phyloP scores from a whole-genome alignment of 108 stramenopile genomes.

The Nitzschia putrida region DNA sequence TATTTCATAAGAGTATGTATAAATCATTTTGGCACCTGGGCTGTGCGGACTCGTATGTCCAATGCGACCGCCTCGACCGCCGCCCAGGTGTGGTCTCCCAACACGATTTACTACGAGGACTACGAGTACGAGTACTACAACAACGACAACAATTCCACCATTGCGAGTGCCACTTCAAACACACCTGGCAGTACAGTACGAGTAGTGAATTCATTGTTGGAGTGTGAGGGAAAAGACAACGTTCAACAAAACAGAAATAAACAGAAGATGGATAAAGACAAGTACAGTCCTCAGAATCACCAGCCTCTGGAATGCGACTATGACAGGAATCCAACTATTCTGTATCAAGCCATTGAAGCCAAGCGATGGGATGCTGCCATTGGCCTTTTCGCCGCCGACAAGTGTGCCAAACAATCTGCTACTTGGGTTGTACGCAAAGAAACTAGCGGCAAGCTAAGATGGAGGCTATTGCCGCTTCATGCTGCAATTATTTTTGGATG shows the following conservation, averaged over 20 bases:
- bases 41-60: too few relatives aligned
- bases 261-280: conserved; percentile 18
- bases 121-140: too few relatives aligned
- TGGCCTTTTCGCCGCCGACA: conserved; percentile 4
- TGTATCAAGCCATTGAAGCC: conserved; percentile 71
- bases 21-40: too few relatives aligned
- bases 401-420: conserved; percentile 22
- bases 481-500: conserved; percentile 83
- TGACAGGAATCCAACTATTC: conserved; percentile 62
- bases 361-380: conserved; percentile 68
- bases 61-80: too few relatives aligned
- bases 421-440: conserved; percentile 83
- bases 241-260: conserved; percentile 2
- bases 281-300: conserved; percentile 3
- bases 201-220: too few relatives aligned
- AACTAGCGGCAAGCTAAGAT: conserved; percentile 72
- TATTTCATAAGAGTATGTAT: too few relatives aligned
- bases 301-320: conserved; percentile 64
- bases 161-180: too few relatives aligned
- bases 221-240: too few relatives aligned
- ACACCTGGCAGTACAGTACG: too few relatives aligned
- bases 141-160: too few relatives aligned
- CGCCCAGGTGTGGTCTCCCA: too few relatives aligned
- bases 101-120: too few relatives aligned
- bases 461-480: conserved; percentile 80